Evolutionary conservation across 106 monocot genomes (phyloP).

Genomic region (Allium fistulosum): DNA sequence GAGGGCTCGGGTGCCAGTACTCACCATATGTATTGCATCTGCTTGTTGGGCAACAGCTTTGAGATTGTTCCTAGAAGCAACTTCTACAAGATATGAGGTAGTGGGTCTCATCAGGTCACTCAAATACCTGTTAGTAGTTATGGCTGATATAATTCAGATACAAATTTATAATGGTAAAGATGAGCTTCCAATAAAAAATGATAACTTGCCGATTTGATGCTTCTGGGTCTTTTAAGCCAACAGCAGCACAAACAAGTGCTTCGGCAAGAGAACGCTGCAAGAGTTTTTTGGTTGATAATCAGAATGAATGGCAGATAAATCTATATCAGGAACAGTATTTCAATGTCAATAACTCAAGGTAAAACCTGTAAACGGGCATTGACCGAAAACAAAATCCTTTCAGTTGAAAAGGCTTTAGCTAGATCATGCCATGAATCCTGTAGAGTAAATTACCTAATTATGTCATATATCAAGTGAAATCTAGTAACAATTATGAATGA

Average conservation of each 20-base stretch:
- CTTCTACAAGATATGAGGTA: conserved; percentile 58
- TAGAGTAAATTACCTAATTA: neutral
- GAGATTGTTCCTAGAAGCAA: conserved; percentile 55
- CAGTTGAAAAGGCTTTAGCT: conserved; percentile 87
- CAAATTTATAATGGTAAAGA: neutral
- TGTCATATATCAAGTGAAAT: no score
- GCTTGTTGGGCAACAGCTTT: conserved; percentile 66
- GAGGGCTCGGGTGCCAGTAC: neutral
- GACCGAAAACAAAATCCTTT: conserved; percentile 55
- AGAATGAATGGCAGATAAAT: neutral
- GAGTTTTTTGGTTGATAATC: conserved; percentile 6
- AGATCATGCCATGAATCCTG: conserved; percentile 80
- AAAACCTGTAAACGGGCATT: conserved; percentile 67
- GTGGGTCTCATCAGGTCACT: conserved; percentile 77
- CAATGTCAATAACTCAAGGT: neutral
- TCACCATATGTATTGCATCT: conserved; percentile 70
- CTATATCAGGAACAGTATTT: no score
- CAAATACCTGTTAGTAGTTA: conserved; percentile 52
- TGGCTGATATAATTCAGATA: neutral
- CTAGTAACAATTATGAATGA: no score
- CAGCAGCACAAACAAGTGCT: conserved; percentile 75
- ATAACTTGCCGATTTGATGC: conserved; percentile 56
- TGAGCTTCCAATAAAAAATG: neutral
- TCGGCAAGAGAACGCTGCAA: conserved; percentile 84
- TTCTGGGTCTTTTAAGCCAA: conserved; percentile 58